phyloP scores from a whole-genome alignment of 495 filamentous ascomycete species.

The Acidiella bohemica region DNA sequence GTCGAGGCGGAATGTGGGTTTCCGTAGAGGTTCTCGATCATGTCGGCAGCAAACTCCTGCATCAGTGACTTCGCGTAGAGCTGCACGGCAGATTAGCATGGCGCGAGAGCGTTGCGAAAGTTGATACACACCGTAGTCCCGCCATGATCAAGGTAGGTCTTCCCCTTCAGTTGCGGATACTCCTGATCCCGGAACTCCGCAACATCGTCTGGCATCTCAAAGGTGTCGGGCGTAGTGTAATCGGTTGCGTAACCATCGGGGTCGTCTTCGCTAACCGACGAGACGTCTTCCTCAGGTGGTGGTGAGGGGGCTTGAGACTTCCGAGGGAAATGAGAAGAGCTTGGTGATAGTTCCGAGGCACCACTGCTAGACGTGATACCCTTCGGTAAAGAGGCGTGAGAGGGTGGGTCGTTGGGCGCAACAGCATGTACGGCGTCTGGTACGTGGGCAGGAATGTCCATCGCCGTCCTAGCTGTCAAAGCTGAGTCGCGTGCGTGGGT shows the following conservation, averaged over 20 bases:
- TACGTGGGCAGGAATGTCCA: slow-evolving; percentile 15
- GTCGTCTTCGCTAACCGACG: slow-evolving; percentile 10
- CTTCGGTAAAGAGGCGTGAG: slow-evolving; percentile 2
- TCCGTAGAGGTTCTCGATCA: slow-evolving; percentile 49
- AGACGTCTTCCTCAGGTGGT: slow-evolving; percentile 8
- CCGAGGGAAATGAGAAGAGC: neutral
- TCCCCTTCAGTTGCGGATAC: slow-evolving; percentile 35
- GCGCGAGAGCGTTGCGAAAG: neutral
- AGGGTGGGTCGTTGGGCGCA: too few species aligned
- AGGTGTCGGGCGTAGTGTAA: slow-evolving; percentile 9
- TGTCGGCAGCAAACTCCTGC: slow-evolving; percentile 41
- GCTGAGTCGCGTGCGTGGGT: too few species aligned
- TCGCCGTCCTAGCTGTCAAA: slow-evolving; percentile 2
- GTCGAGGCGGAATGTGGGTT: slow-evolving; percentile 64
- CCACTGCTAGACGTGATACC: neutral
- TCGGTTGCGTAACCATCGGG: slow-evolving; percentile 16
- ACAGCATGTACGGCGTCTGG: slow-evolving; percentile 11
- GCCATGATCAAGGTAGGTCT: slow-evolving; percentile 58
- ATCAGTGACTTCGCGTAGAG: slow-evolving; percentile 53
- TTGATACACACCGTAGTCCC: slow-evolving; percentile 43
- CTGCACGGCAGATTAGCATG: slow-evolving; percentile 3
- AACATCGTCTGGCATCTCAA: slow-evolving; percentile 17
- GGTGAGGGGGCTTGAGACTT: neutral
- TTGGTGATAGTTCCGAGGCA: neutral
- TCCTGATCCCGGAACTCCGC: slow-evolving; percentile 30